Percentiles rank a stretch among this genome's conserved stretches.
phyloP scores from a whole-genome alignment of 352 stramenopile species.

The Pythium chondricola region DNA sequence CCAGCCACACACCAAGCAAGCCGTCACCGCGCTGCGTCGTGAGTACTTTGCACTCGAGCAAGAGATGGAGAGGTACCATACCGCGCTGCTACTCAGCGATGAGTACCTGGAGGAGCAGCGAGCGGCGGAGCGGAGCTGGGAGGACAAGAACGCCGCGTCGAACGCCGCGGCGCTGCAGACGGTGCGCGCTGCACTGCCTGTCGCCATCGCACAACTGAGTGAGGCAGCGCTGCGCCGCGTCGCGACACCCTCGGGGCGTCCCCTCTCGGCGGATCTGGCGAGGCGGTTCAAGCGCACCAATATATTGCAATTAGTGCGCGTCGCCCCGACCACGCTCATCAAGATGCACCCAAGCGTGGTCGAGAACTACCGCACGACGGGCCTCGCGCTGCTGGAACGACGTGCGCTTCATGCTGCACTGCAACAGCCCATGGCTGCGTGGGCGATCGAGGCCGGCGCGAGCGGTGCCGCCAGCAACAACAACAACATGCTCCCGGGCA shows the following conservation, averaged over 20 bases:
- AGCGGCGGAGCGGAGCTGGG: slow-evolving; percentile 62
- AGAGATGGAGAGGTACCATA: slow-evolving; percentile 89
- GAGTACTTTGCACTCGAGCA: slow-evolving; percentile 88
- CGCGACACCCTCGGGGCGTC: slow-evolving; percentile 48
- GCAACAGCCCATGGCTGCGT: slow-evolving; percentile 40
- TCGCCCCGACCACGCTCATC: slow-evolving; percentile 61
- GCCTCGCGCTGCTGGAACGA: slow-evolving; percentile 80
- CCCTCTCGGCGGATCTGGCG: slow-evolving; percentile 60
- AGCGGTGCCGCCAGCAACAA: too few relatives aligned
- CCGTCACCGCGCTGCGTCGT: slow-evolving; percentile 27
- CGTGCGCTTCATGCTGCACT: slow-evolving; percentile 80
- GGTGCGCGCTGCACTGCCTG: slow-evolving; percentile 70
- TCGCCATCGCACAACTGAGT: slow-evolving; percentile 73
- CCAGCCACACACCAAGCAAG: slow-evolving; percentile 4
- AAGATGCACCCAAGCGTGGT: slow-evolving; percentile 83
- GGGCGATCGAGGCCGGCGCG: slow-evolving; percentile 73
- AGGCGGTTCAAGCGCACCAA: slow-evolving; percentile 88
- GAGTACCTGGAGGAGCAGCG: slow-evolving; percentile 85
- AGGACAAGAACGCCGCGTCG: slow-evolving; percentile 36
- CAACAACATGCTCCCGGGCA: slow-evolving; percentile 76
- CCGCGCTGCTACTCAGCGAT: slow-evolving; percentile 83
- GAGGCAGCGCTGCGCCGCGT: slow-evolving; percentile 59
- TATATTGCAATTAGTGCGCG: slow-evolving; percentile 73
- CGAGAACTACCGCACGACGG: slow-evolving; percentile 48
- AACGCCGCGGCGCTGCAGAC: slow-evolving; percentile 54